Conservation (phyloP, 805 yeast genomes). For the Nakazawaea ambrosiae region DNA sequence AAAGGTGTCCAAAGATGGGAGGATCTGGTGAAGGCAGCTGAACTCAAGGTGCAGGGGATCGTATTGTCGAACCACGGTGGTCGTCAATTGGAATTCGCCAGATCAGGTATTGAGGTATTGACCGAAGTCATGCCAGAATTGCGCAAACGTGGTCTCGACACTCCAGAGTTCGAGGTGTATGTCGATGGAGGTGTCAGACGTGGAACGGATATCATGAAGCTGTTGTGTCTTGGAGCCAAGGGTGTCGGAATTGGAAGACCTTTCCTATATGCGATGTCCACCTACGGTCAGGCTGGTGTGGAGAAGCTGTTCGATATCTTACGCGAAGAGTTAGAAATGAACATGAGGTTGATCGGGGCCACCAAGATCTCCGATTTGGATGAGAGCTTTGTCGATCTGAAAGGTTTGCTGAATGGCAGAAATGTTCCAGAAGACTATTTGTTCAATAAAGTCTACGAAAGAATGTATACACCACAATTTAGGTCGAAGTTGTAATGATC, state of each 20-base stretch:
- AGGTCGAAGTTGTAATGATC: slow-evolving; percentile 20
- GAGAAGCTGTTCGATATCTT: slow-evolving; percentile 52
- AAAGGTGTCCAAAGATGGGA: slow-evolving; percentile 85
- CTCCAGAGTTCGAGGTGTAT: slow-evolving; percentile 46
- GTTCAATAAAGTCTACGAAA: slow-evolving; percentile 48
- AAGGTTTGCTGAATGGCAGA: slow-evolving; percentile 32
- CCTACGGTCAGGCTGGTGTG: slow-evolving; percentile 62
- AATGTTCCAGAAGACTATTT: slow-evolving; percentile 48
- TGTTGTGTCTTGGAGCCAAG: slow-evolving; percentile 61
- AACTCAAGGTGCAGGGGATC: slow-evolving; percentile 69
- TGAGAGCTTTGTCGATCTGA: slow-evolving; percentile 53
- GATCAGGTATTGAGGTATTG: slow-evolving; percentile 70
- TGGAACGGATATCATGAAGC: slow-evolving; percentile 61
- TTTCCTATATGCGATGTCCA: slow-evolving; percentile 54
- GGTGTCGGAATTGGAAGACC: slow-evolving; percentile 70
- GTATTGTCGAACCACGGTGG: slow-evolving; percentile 89
- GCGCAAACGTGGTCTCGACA: slow-evolving; percentile 34
- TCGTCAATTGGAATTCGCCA: slow-evolving; percentile 74
- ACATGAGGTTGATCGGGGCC: slow-evolving; percentile 77
- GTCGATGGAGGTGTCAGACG: slow-evolving; percentile 67
- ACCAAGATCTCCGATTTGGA: slow-evolving; percentile 51
- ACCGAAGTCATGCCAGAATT: slow-evolving; percentile 60
- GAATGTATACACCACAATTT: slow-evolving; percentile 45
- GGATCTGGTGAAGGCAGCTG: slow-evolving; percentile 69
- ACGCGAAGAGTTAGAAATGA: slow-evolving; percentile 64